These are phyloP conservation scores for Citrus reticulata DNA, from an alignment of 345 rosid species.

Conservation along the genomic window DNA sequence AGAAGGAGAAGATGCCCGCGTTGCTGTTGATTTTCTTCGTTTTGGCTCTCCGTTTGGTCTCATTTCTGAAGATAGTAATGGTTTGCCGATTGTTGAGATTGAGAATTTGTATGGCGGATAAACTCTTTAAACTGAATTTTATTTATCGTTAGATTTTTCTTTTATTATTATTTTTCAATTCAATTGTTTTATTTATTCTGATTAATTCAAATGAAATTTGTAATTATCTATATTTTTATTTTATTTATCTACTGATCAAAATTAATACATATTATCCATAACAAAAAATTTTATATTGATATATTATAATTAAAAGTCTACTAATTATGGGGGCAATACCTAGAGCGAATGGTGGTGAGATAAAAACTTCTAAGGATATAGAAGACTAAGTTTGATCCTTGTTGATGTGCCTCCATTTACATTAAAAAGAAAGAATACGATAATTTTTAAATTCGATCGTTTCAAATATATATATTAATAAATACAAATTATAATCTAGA, in stretches of 20 bases:
- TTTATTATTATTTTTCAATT: background rate
- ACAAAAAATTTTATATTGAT: too few species aligned
- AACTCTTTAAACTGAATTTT: background rate
- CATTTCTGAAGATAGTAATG: constrained; percentile 21
- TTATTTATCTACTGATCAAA: background rate
- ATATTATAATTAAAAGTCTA: too few species aligned
- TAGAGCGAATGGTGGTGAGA: too few species aligned
- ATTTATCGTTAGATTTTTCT: background rate
- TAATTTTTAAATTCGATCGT: too few species aligned
- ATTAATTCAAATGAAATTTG: background rate
- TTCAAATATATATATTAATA: too few species aligned
- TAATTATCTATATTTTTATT: background rate
- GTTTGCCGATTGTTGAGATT: background rate
- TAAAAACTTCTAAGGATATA: too few species aligned
- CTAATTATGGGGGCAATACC: too few species aligned
- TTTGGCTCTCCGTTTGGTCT: constrained; percentile 32
- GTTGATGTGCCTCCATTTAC: too few species aligned
- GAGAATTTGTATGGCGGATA: background rate
- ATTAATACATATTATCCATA: background rate
- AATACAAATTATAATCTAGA: too few species aligned
- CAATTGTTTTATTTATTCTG: background rate
- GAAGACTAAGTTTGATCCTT: too few species aligned
- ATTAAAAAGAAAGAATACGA: too few species aligned
- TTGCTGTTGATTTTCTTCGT: constrained; percentile 16
- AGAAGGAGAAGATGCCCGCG: constrained; percentile 38